phyloP scores from a whole-genome alignment of 2,329 filamentous ascomycete genomes.

The Periglandula ipomoeae region DNA sequence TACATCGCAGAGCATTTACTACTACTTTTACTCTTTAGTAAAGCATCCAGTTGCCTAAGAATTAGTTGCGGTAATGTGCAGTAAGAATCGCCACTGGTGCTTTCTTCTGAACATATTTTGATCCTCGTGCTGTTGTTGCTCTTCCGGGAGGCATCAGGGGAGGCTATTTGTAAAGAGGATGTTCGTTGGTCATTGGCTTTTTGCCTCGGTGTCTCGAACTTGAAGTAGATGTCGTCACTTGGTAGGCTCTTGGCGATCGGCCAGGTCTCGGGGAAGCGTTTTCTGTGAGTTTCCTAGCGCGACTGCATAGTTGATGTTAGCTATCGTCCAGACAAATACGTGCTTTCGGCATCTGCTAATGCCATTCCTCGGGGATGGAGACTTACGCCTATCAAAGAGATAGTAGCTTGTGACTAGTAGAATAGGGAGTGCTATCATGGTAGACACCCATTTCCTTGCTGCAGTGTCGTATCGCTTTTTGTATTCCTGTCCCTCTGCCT shows the following conservation, averaged over 20 bases:
- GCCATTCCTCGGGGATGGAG: neutral
- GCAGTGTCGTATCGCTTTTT: conserved; percentile 33
- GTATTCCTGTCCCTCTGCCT: conserved; percentile 25
- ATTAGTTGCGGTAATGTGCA: too few relatives aligned
- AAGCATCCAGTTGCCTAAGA: too few relatives aligned
- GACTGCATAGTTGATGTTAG: neutral
- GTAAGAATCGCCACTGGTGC: too few relatives aligned
- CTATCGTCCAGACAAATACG: neutral
- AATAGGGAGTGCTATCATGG: conserved; percentile 45
- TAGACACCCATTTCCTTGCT: conserved; percentile 34
- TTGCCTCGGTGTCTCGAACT: too few relatives aligned
- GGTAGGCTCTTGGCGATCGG: neutral
- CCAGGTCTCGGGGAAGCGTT: neutral
- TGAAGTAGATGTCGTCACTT: too few relatives aligned
- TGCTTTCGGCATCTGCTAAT: neutral
- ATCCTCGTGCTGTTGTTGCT: too few relatives aligned
- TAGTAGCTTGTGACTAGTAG: conserved; percentile 46
- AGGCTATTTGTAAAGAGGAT: too few relatives aligned
- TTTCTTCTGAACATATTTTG: too few relatives aligned
- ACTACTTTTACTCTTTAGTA: too few relatives aligned
- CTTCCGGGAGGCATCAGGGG: too few relatives aligned
- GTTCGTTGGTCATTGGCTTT: too few relatives aligned
- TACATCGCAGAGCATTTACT: too few relatives aligned
- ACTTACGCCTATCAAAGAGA: conserved; percentile 41
- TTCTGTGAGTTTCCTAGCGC: conserved; percentile 3